A percentile compares a stretch with the other conserved stretches of the same genome.
Conservation (phyloP, 192 early-diverging fungal species). For the Paraglomus brasilianum region DNA sequence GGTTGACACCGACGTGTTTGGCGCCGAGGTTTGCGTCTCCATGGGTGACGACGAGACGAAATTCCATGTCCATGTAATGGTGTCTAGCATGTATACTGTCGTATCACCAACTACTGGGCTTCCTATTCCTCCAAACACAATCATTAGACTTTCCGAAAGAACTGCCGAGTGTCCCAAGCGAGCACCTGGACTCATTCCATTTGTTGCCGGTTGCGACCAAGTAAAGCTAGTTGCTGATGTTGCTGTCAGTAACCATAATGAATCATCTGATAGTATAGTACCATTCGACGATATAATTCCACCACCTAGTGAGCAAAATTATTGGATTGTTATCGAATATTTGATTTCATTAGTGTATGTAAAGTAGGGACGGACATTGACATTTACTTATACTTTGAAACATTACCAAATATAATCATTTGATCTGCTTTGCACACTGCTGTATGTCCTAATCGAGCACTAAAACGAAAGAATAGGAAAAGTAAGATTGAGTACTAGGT, state of each 20-base stretch:
- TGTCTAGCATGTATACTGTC: constrained; percentile 66
- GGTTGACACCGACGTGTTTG: constrained; percentile 28
- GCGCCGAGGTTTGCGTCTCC: constrained; percentile 42
- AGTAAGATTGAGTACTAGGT: too few relatives aligned
- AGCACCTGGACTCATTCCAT: constrained; percentile 16
- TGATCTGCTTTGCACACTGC: constrained; percentile 64
- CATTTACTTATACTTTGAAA: neutral
- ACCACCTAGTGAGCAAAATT: neutral
- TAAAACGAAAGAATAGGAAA: neutral
- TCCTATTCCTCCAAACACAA: constrained; percentile 69
- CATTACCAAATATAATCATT: constrained; percentile 70
- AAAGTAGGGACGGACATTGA: neutral
- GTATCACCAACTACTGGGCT: constrained; percentile 46
- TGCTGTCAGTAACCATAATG: constrained; percentile 47
- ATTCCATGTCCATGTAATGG: constrained; percentile 62
- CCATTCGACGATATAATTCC: neutral
- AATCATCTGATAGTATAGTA: constrained; percentile 35
- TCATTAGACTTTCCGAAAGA: constrained; percentile 55
- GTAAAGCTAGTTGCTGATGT: constrained; percentile 34
- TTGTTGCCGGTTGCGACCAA: constrained; percentile 32
- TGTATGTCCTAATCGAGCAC: constrained; percentile 60
- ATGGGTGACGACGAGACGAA: too few relatives aligned
- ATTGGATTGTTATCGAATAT: neutral
- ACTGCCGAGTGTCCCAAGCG: constrained; percentile 67
- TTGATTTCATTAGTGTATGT: too few relatives aligned